A percentile compares a stretch with the other conserved stretches of the same genome.
These are phyloP conservation scores for Daldinia caldariorum DNA, from an alignment of 495 filamentous ascomycete genomes.

Conservation along the genomic window DNA sequence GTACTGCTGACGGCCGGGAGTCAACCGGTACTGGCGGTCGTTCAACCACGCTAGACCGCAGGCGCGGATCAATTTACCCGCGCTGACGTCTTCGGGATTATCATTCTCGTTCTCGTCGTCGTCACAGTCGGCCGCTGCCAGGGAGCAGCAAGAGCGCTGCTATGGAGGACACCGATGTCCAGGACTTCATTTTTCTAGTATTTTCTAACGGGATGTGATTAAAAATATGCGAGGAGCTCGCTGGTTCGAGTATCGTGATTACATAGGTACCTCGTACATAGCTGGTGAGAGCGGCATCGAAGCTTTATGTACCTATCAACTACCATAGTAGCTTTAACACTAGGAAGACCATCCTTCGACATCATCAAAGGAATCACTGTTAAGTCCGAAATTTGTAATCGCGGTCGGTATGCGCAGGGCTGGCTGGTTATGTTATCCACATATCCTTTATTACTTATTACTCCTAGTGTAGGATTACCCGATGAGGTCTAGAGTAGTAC, in stretches of 20 bases:
- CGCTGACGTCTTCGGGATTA: background rate
- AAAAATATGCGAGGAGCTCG: slow-evolving; percentile 1
- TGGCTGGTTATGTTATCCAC: no score
- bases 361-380: no score
- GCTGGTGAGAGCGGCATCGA: background rate
- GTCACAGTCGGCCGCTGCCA: slow-evolving; percentile 23
- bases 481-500: no score
- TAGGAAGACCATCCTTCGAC: no score
- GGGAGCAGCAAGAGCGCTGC: slow-evolving; percentile 13
- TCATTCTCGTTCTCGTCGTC: slow-evolving; percentile 20
- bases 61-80: slow-evolving; percentile 10
- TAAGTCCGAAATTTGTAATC: no score
- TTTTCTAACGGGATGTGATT: background rate
- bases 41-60: slow-evolving; percentile 12
- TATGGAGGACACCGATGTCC: background rate
- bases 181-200: slow-evolving; percentile 15
- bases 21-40: background rate
- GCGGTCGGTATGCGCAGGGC: no score
- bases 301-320: background rate
- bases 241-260: background rate
- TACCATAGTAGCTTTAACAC: no score
- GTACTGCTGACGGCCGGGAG: slow-evolving; percentile 2
- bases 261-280: background rate
- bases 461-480: no score
- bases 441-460: no score